Evolutionary conservation across 208 protist species (phyloP).

Genomic region (Lotmaria passim): DNA sequence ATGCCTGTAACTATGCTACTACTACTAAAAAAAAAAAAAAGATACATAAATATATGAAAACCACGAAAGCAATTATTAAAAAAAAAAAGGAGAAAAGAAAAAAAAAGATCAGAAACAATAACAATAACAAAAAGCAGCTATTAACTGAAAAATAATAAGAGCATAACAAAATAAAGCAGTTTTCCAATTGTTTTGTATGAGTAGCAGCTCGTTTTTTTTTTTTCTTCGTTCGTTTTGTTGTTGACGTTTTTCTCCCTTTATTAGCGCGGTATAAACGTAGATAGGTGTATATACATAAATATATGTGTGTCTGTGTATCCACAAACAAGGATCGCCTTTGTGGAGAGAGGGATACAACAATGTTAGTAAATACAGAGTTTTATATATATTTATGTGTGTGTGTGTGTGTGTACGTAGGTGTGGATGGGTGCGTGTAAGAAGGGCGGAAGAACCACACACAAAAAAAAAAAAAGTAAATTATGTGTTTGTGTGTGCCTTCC

Average conservation of each 20-base stretch:
- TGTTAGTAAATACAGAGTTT: slow-evolving; percentile 8
- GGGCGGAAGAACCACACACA: background rate
- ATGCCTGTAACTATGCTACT: no score
- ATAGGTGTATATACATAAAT: background rate
- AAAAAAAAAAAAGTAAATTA: slow-evolving; percentile 5
- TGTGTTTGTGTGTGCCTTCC: no score
- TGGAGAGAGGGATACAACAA: background rate
- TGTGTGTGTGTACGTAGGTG: background rate
- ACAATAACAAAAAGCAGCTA: background rate
- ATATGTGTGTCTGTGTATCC: slow-evolving; percentile 6
- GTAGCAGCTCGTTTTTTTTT: slow-evolving; percentile 1
- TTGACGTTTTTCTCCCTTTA: background rate
- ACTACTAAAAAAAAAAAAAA: background rate
- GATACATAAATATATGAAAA: background rate
- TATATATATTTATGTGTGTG: slow-evolving; percentile 16
- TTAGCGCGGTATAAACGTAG: background rate
- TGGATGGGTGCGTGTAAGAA: slow-evolving; percentile 10
- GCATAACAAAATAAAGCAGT: no score
- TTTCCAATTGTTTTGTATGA: no score
- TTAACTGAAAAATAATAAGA: no score
- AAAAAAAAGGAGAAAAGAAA: background rate
- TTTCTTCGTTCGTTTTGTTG: background rate
- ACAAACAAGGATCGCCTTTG: background rate
- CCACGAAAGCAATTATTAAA: background rate
- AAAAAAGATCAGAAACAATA: slow-evolving; percentile 6